These are phyloP conservation scores for Phytophthora ramorum DNA, from an alignment of 352 stramenopile species.

Conservation along the genomic window DNA sequence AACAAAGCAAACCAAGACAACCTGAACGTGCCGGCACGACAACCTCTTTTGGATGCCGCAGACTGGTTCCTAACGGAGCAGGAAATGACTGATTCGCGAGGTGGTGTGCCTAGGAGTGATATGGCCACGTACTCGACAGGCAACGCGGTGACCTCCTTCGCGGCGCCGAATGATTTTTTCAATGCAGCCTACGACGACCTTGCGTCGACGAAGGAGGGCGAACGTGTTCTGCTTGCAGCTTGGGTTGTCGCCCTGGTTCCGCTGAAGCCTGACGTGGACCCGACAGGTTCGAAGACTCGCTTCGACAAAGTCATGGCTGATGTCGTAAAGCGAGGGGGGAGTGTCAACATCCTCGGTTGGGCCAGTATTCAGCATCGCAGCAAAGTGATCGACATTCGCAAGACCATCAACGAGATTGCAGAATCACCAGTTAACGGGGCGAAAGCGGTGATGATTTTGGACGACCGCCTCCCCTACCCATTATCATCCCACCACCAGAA, in stretches of 20 bases:
- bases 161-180: constrained; percentile 49
- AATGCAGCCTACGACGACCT: constrained; percentile 48
- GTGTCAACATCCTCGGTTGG: constrained; percentile 55
- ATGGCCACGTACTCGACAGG: constrained; percentile 37
- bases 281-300: constrained; percentile 29
- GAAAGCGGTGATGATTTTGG: constrained; percentile 45
- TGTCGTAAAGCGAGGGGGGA: constrained; percentile 37
- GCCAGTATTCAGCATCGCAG: constrained; percentile 47
- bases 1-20: constrained; percentile 25
- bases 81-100: constrained; percentile 53
- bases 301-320: constrained; percentile 42
- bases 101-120: constrained; percentile 43
- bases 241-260: constrained; percentile 53
- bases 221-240: constrained; percentile 45
- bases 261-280: constrained; percentile 41
- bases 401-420: constrained; percentile 45
- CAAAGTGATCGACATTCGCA: constrained; percentile 43
- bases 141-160: constrained; percentile 50
- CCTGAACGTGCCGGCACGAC: constrained; percentile 29
- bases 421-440: constrained; percentile 17
- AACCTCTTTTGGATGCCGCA: constrained; percentile 48
- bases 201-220: constrained; percentile 15
- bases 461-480: constrained; percentile 48
- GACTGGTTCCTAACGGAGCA: constrained; percentile 62
- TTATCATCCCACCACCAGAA: constrained; percentile 63